Conservation (phyloP, 2,329 filamentous ascomycete species). For the Bipolaris sorokiniana region DNA sequence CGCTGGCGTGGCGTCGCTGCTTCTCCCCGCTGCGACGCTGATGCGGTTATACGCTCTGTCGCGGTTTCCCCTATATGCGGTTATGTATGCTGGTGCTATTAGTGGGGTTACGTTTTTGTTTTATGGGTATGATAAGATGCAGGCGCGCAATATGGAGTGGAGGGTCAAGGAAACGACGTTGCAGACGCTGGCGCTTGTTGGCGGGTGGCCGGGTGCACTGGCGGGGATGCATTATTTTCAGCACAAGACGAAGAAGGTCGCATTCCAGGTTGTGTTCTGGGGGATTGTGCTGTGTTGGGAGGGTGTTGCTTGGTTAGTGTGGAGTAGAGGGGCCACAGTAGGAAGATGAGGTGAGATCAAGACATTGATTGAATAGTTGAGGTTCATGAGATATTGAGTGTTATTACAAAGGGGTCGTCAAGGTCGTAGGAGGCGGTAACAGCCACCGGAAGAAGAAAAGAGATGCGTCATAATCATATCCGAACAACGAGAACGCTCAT, state of each 20-base stretch:
- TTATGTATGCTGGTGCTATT: conserved; percentile 26
- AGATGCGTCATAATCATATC: background rate
- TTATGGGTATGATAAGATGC: conserved; percentile 48
- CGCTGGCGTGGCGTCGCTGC: conserved; percentile 46
- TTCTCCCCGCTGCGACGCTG: conserved; percentile 63
- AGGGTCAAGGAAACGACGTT: conserved; percentile 41
- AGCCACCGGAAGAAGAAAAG: conserved; percentile 5
- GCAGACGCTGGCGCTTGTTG: conserved; percentile 36
- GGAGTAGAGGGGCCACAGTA: conserved; percentile 19
- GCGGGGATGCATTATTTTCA: conserved; percentile 46
- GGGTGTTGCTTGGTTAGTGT: conserved; percentile 30
- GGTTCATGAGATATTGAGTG: conserved; percentile 1
- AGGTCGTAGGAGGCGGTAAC: background rate
- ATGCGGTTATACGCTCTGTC: conserved; percentile 40
- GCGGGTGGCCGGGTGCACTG: conserved; percentile 46
- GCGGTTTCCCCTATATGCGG: conserved; percentile 19
- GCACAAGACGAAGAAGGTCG: conserved; percentile 44
- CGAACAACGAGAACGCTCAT: conserved; percentile 6
- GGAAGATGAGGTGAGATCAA: conserved; percentile 3
- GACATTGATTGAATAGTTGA: background rate
- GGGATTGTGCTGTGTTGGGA: conserved; percentile 40
- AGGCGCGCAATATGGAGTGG: conserved; percentile 41
- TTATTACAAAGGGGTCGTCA: conserved; percentile 3
- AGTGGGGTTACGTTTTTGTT: conserved; percentile 38
- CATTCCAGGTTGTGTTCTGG: conserved; percentile 43